Percentiles rank a stretch among this genome's conserved stretches.
phyloP scores from a whole-genome alignment of 164 flowering plant species.

The Sextonia rubra region DNA sequence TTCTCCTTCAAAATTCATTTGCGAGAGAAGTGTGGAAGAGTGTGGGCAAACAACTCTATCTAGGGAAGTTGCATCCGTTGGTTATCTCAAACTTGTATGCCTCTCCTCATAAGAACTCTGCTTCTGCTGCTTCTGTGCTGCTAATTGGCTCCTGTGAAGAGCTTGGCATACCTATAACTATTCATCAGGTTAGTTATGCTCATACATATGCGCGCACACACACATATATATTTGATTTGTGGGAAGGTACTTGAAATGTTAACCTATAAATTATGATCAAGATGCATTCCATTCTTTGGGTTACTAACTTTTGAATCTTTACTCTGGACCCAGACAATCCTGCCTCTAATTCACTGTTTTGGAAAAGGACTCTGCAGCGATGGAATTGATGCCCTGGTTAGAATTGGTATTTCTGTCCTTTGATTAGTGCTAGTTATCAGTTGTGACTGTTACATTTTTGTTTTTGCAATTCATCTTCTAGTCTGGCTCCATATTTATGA shows the following conservation, averaged over 20 bases:
- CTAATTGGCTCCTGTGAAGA: slow-evolving; percentile 94
- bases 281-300: not conserved
- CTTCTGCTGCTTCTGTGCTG: slow-evolving; percentile 88
- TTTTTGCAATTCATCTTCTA: slow-evolving; percentile 2
- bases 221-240: slow-evolving; percentile 6
- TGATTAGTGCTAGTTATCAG: slow-evolving; percentile 10
- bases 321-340: slow-evolving; percentile 57
- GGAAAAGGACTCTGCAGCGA: slow-evolving; percentile 88
- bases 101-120: slow-evolving; percentile 74
- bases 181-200: slow-evolving; percentile 69
- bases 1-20: slow-evolving; percentile 94
- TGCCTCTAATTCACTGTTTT: slow-evolving; percentile 82
- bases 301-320: slow-evolving; percentile 19
- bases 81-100: slow-evolving; percentile 64
- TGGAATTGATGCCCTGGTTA: slow-evolving; percentile 88
- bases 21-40: slow-evolving; percentile 75
- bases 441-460: slow-evolving; percentile 5
- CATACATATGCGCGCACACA: slow-evolving; percentile 3
- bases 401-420: slow-evolving; percentile 70
- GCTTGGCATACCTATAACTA: slow-evolving; percentile 83
- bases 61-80: slow-evolving; percentile 68
- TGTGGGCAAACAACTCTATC: slow-evolving; percentile 72
- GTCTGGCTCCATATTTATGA: not conserved
- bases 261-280: not conserved
- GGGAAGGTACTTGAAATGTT: not conserved